Evolutionary conservation across 257 asterid species (phyloP), one percentile per base, ranked within the genome.

Genomic region (Ballota nigra): DNA sequence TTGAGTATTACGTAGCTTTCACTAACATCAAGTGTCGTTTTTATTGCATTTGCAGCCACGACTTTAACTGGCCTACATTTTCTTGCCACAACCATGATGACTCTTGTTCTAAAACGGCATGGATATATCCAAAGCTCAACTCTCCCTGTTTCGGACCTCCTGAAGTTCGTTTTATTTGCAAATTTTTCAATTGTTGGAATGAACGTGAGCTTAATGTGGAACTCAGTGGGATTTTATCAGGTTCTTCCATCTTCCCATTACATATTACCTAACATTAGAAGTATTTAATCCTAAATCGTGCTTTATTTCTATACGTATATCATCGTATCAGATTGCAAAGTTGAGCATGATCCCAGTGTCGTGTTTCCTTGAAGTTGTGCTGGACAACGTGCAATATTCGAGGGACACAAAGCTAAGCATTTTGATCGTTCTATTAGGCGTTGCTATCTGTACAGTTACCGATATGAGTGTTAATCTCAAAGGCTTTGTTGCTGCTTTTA

Each of bases 131-230:
- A 93, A 80, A 23, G 85, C 60, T 93, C 98, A 77, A 96, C 89
- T 79, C 88, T 93, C 63, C 97, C 98, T 49, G 47, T 66, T 28
- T 58, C 75, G 8, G 96, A 91, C 77, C 95, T 92, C 75, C 81
- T 90, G 77, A 88, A 82, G 78, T 92, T 90, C 68, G 87, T 88
- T 51, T 45, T 92, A 59, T 88, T 89, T 81, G 98, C 98, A 22
- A 92, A 92, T 75, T 92, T 92, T 81, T 92, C 97, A 60, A 88
- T 92, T 49, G 98, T 92, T 38, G 98, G 98, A 77, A 92, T 92
- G 98, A 92, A 92, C 79, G 91, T 90, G 73, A 92, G 98, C 77
- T 80, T 92, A 63, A 92, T 92, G 98, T 92, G 98, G 98, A 92
- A 90, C 63, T 90, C 98, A 2, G 98, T 92, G 76, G 98, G 98